phyloP scores from a whole-genome alignment of 2,329 filamentous ascomycete species.

The Trichoderma simmonsii region DNA sequence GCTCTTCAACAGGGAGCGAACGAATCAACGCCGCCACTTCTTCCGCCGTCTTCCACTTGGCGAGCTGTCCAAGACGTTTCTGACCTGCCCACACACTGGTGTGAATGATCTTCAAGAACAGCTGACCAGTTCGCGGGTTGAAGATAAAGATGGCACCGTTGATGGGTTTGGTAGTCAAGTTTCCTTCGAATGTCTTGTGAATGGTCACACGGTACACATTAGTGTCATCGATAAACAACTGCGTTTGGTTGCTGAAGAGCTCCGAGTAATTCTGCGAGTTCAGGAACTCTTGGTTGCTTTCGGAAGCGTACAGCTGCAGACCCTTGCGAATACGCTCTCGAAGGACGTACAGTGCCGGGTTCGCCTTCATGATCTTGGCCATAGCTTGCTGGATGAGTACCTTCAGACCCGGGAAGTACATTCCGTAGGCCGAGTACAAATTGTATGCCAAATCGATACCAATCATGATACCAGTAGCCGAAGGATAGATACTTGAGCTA shows the following conservation, averaged over 20 bases:
- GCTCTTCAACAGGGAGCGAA: conserved; percentile 93
- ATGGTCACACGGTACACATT: conserved; percentile 99
- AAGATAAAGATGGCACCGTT: conserved; percentile 99
- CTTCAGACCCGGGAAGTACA: conserved; percentile 98
- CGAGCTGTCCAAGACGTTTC: conserved; percentile 96
- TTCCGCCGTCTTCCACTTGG: conserved; percentile 99
- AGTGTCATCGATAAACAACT: conserved; percentile 98
- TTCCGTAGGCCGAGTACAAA: conserved; percentile 94
- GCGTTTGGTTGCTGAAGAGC: conserved; percentile 97
- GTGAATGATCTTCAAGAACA: conserved; percentile 99
- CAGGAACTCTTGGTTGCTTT: conserved; percentile 98
- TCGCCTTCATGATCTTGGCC: conserved; percentile 99
- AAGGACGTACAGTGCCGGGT: conserved; percentile 91
- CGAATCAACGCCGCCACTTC: conserved; percentile 97
- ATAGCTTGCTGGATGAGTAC: conserved; percentile 95
- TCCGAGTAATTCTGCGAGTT: conserved; percentile 99
- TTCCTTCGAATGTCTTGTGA: conserved; percentile 99
- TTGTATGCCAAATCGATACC: conserved; percentile 98
- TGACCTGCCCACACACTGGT: conserved; percentile 99
- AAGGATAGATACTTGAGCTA: conserved; percentile 98
- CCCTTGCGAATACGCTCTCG: conserved; percentile 98
- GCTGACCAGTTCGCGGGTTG: conserved; percentile 95
- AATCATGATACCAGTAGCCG: conserved; percentile 94
- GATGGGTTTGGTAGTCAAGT: conserved; percentile 98
- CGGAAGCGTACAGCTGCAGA: conserved; percentile 94